These are phyloP conservation scores for Moesziomyces sp. DNA, from an alignment of 1,284 basidiomycete species.

Conservation along the genomic window DNA sequence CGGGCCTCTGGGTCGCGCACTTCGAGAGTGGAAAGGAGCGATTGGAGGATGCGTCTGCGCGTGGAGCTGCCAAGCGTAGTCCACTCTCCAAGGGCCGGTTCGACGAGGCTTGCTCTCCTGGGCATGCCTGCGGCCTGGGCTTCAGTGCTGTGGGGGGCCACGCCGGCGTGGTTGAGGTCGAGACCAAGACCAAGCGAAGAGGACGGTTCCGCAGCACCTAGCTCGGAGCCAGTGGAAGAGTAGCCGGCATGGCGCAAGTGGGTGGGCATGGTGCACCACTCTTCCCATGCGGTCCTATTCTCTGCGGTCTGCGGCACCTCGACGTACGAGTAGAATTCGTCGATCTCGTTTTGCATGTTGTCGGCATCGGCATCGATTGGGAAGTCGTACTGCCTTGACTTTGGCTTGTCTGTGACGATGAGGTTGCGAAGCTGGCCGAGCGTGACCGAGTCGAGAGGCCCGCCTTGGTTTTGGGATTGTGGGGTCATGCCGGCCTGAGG, in stretches of 20 bases:
- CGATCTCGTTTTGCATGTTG: constrained; percentile 91
- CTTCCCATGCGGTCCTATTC: constrained; percentile 87
- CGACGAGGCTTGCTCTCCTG: constrained; percentile 29
- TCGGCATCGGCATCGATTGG: constrained; percentile 78
- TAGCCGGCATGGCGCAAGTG: constrained; percentile 33
- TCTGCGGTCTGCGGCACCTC: constrained; percentile 91
- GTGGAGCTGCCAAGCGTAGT: constrained; percentile 51
- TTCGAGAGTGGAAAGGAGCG: constrained; percentile 59
- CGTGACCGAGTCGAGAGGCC: constrained; percentile 53
- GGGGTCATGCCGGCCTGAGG: constrained; percentile 8
- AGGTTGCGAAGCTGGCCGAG: constrained; percentile 54
- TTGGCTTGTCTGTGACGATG: constrained; percentile 47
- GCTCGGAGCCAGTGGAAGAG: constrained; percentile 20
- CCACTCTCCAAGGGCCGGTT: constrained; percentile 53
- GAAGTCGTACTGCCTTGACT: constrained; percentile 54
- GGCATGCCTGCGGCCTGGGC: neutral
- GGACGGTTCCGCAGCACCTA: constrained; percentile 7
- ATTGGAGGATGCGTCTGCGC: constrained; percentile 55
- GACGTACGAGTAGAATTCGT: constrained; percentile 98
- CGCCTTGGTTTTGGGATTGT: constrained; percentile 23
- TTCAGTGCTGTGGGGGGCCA: neutral
- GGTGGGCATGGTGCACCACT: constrained; percentile 66
- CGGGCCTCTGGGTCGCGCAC: constrained; percentile 59
- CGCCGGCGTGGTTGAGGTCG: constrained; percentile 17
- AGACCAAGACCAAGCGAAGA: constrained; percentile 42